phyloP scores from a whole-genome alignment of 805 yeast genomes.

The Candida glaebosa region DNA sequence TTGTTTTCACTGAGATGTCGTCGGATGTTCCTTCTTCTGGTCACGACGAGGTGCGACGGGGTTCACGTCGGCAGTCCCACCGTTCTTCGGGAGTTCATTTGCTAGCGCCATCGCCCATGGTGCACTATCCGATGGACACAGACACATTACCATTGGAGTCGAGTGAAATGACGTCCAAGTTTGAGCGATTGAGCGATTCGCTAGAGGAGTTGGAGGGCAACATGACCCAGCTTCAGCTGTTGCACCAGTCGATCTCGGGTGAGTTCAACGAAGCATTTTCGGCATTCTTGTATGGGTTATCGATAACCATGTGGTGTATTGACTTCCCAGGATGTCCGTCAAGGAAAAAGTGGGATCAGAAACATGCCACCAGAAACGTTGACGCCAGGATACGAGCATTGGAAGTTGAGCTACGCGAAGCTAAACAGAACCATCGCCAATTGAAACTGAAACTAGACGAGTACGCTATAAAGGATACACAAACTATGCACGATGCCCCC shows the following conservation, averaged over 20 bases:
- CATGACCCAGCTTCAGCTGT: slow-evolving; percentile 50
- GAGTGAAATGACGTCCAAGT: slow-evolving; percentile 33
- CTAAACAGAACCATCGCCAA: slow-evolving; percentile 21
- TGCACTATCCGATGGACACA: slow-evolving; percentile 42
- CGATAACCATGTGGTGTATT: slow-evolving; percentile 86
- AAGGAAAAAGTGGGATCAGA: slow-evolving; percentile 29
- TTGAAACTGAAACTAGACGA: slow-evolving; percentile 18
- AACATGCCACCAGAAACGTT: slow-evolving; percentile 19
- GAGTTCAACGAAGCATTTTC: slow-evolving; percentile 76
- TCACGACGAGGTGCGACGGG: slow-evolving; percentile 13
- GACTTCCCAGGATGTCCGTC: slow-evolving; percentile 54
- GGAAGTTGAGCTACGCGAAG: slow-evolving; percentile 14
- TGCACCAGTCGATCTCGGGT: slow-evolving; percentile 58
- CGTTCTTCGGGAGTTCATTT: slow-evolving; percentile 37
- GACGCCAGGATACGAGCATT: slow-evolving; percentile 21
- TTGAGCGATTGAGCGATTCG: slow-evolving; percentile 46
- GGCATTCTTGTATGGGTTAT: slow-evolving; percentile 71
- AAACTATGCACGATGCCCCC: not conserved
- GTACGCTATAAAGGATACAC: not conserved
- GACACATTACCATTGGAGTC: slow-evolving; percentile 42
- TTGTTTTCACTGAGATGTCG: slow-evolving; percentile 10
- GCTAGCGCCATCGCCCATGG: slow-evolving; percentile 40
- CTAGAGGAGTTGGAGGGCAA: slow-evolving; percentile 56
- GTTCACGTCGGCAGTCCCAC: slow-evolving; percentile 20
- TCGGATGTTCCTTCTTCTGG: slow-evolving; percentile 23